Conservation (phyloP, 495 filamentous ascomycete genomes). For the Patellaria atrata region DNA sequence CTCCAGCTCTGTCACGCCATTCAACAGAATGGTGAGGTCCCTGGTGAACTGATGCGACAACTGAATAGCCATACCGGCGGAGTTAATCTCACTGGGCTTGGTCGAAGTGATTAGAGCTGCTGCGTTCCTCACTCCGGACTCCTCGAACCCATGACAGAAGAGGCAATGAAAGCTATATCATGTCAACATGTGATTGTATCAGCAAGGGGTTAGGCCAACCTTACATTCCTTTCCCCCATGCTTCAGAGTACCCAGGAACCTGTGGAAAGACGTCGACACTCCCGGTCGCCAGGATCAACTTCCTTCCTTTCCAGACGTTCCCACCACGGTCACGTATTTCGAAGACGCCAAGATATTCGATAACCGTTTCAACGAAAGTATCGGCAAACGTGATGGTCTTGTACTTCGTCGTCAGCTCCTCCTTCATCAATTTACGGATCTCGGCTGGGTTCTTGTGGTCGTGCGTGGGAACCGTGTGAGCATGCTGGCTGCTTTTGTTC, state of each 20-base stretch:
- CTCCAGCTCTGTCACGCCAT: no score
- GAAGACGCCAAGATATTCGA: conserved; percentile 6
- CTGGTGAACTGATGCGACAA: no score
- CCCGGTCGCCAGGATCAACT: conserved; percentile 15
- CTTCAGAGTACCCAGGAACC: conserved; percentile 11
- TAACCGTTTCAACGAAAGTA: conserved; percentile 6
- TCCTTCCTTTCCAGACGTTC: conserved; percentile 6
- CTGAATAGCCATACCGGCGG: no score
- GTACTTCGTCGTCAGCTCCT: conserved; percentile 32
- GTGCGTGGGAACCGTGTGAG: conserved; percentile 40
- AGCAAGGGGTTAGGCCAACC: no score
- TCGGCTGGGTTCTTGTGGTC: conserved; percentile 26
- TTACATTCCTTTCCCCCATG: no score
- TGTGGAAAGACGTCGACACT: conserved; percentile 11
- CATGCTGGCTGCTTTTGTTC: conserved; percentile 31
- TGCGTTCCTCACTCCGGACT: no score
- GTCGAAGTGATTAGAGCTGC: no score
- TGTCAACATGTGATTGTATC: no score
- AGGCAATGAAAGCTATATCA: conserved; percentile 16
- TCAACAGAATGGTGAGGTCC: no score
- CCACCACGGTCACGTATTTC: conserved; percentile 11
- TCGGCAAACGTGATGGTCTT: conserved; percentile 17
- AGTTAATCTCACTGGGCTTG: no score
- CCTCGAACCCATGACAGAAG: conserved; percentile 12
- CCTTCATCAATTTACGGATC: conserved; percentile 17